Conservation (phyloP, 805 yeast genomes). For the Ogataea zsoltii region DNA sequence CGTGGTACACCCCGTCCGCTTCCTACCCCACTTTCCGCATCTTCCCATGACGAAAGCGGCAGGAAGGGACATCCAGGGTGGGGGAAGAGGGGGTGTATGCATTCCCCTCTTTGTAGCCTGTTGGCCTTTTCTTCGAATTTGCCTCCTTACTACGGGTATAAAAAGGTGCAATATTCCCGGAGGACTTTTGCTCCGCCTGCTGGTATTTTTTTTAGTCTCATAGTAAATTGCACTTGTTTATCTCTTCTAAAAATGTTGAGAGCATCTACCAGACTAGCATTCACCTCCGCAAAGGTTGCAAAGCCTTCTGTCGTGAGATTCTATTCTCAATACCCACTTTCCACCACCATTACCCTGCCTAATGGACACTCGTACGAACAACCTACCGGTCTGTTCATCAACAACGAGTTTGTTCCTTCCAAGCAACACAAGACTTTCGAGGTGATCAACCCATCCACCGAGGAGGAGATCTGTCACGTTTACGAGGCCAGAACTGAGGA, state of each 20-base stretch:
- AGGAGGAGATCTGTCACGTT: conserved; percentile 50
- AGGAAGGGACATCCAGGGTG: conserved; percentile 1
- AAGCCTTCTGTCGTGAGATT: conserved; percentile 22
- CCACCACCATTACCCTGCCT: conserved; percentile 52
- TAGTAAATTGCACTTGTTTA: neutral
- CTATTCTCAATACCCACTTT: conserved; percentile 37
- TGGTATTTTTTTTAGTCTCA: neutral
- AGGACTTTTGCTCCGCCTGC: neutral
- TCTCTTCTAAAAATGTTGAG: conserved; percentile 19
- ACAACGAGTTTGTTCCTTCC: conserved; percentile 55
- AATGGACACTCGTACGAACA: conserved; percentile 64
- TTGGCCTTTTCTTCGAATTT: too few species aligned
- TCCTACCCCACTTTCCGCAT: conserved; percentile 5
- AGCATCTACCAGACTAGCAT: conserved; percentile 17
- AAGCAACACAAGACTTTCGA: conserved; percentile 51
- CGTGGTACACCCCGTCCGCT: neutral
- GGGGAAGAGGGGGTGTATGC: conserved; percentile 1
- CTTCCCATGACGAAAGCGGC: conserved; percentile 2
- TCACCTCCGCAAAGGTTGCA: conserved; percentile 14
- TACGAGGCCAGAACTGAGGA: conserved; percentile 61
- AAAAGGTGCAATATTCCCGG: neutral
- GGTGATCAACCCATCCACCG: conserved; percentile 53
- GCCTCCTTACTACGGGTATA: neutral
- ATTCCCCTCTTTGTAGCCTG: neutral
- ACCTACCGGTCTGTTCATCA: conserved; percentile 61